phyloP scores from a whole-genome alignment of 352 stramenopile genomes.

The Thalassiosira hispida region DNA sequence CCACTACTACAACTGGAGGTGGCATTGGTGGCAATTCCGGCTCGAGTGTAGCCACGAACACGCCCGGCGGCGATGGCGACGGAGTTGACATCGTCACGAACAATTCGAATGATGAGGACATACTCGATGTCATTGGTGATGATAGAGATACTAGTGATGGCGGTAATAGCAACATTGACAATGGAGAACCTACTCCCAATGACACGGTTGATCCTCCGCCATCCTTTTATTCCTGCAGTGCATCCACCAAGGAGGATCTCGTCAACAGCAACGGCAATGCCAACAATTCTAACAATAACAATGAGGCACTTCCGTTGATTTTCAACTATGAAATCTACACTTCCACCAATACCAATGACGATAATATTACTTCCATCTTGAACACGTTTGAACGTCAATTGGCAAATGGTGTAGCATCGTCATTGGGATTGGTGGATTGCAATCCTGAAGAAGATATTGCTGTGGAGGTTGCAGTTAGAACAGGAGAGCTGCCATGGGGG shows the following conservation, averaged over 20 bases:
- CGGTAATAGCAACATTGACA: too few relatives aligned
- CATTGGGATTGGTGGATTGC: conserved; percentile 28
- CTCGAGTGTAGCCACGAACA: too few relatives aligned
- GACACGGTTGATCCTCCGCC: not conserved
- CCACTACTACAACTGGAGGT: too few relatives aligned
- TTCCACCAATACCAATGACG: not conserved
- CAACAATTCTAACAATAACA: not conserved
- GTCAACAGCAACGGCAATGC: not conserved
- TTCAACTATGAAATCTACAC: conserved; percentile 43
- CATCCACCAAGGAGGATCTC: not conserved
- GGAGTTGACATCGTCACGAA: too few relatives aligned
- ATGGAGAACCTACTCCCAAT: not conserved
- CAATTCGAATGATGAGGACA: too few relatives aligned
- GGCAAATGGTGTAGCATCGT: conserved; percentile 20
- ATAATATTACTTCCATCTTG: conserved; percentile 6
- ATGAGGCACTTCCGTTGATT: not conserved
- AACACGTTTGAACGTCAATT: conserved; percentile 23
- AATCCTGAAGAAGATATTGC: not conserved
- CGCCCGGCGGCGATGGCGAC: too few relatives aligned
- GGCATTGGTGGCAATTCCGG: too few relatives aligned
- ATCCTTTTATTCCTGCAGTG: conserved; percentile 25
- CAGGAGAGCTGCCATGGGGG: conserved; percentile 3
- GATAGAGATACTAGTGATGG: too few relatives aligned
- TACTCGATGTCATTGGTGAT: too few relatives aligned
- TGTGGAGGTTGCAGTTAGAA: not conserved